Conservation (phyloP, 345 rosid genomes). For the Brassica incana region DNA sequence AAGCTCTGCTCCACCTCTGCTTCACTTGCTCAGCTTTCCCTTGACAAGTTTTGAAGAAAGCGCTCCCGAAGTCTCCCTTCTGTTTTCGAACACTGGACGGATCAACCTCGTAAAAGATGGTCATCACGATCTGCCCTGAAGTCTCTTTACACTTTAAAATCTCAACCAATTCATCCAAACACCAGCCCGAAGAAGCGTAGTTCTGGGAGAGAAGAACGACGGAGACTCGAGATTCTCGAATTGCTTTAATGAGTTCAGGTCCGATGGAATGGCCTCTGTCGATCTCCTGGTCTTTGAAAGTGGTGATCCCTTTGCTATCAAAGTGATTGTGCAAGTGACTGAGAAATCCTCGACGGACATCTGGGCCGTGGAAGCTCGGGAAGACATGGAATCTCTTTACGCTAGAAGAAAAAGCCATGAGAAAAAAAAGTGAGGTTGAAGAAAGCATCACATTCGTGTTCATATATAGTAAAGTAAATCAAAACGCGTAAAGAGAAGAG, state of each 20-base stretch:
- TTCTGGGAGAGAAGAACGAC: neutral
- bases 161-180: conserved; percentile 3
- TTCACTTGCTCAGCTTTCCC: neutral
- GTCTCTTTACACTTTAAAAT: neutral
- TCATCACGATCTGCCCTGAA: neutral
- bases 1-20: neutral
- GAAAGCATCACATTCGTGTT: neutral
- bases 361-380: conserved; percentile 6
- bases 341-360: neutral
- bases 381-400: neutral
- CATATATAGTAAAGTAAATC: neutral
- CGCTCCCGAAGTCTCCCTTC: neutral
- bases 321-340: neutral
- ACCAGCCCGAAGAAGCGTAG: conserved; percentile 11
- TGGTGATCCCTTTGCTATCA: neutral
- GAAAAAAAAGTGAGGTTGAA: neutral
- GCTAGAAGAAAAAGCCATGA: neutral
- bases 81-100: conserved; percentile 17
- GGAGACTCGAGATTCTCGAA: neutral
- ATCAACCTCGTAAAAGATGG: neutral
- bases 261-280: neutral
- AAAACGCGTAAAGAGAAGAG: neutral
- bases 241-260: neutral
- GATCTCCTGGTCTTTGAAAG: neutral
- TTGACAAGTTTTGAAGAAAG: neutral